phyloP scores from a whole-genome alignment of 805 yeast genomes.

The Lipomyces kockii region DNA sequence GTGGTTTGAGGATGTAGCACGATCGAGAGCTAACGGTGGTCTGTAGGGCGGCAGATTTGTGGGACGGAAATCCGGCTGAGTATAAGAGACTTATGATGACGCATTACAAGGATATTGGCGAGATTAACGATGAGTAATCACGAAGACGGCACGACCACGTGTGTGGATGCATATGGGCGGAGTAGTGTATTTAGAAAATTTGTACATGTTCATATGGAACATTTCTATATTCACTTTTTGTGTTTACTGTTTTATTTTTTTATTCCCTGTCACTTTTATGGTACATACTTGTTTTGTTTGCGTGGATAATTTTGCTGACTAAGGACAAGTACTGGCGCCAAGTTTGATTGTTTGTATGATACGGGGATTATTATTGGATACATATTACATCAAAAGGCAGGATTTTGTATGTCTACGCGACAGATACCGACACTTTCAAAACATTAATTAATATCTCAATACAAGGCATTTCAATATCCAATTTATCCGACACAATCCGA shows the following conservation, averaged over 20 bases:
- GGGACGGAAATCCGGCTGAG: constrained; percentile 54
- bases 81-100: constrained; percentile 48
- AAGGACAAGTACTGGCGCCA: constrained; percentile 7
- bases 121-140: constrained; percentile 33
- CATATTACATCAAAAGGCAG: background rate
- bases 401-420: constrained; percentile 2
- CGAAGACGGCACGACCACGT: background rate
- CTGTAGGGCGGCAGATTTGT: constrained; percentile 55
- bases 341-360: background rate
- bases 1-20: background rate
- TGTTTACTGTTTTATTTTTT: background rate
- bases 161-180: background rate
- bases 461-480: constrained; percentile 3
- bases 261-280: constrained; percentile 1
- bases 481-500: background rate
- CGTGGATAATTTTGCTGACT: background rate
- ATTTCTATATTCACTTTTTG: constrained; percentile 2
- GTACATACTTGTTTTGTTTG: constrained; percentile 4
- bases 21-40: background rate
- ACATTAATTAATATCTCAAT: background rate
- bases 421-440: background rate
- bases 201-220: constrained; percentile 4
- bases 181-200: constrained; percentile 1
- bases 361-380: constrained; percentile 2
- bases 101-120: constrained; percentile 49